A percentile compares a stretch with the other conserved stretches of the same genome.
Evolutionary conservation across 1,139 yeast genomes (phyloP).

Genomic region (Eremothecium sinecaudum): DNA sequence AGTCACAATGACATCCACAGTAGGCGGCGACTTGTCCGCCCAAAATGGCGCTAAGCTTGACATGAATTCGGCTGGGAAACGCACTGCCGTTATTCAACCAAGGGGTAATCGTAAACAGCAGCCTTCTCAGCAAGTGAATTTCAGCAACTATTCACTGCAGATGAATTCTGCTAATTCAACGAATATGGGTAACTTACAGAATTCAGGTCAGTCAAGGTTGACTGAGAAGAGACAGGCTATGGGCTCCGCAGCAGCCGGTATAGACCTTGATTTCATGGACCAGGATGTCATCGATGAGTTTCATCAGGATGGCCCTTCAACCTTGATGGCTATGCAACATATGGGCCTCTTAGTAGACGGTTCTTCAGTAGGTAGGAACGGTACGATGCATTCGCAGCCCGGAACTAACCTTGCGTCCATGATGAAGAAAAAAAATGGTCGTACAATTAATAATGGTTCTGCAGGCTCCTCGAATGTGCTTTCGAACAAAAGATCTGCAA

Average conservation of each 20-base stretch:
- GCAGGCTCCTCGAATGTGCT: slow-evolving; percentile 4
- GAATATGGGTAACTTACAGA: not conserved
- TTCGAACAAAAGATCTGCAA: not conserved
- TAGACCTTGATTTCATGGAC: slow-evolving; percentile 26
- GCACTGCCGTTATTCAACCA: not conserved
- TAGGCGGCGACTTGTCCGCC: not conserved
- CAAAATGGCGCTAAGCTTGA: not conserved
- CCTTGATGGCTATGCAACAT: slow-evolving; percentile 12
- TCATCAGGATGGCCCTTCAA: not conserved
- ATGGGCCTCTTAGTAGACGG: slow-evolving; percentile 2
- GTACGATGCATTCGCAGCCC: slow-evolving; percentile 7
- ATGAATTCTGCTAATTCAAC: slow-evolving; percentile 2
- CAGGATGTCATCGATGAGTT: slow-evolving; percentile 16
- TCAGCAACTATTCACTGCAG: slow-evolving; percentile 4
- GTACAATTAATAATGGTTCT: slow-evolving; percentile 2
- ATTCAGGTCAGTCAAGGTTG: slow-evolving; percentile 1
- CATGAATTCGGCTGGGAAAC: not conserved
- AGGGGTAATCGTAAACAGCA: slow-evolving; percentile 1
- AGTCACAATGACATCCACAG: not conserved
- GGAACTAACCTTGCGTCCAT: slow-evolving; percentile 6
- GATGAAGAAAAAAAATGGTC: slow-evolving; percentile 2
- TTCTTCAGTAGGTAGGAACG: slow-evolving; percentile 11
- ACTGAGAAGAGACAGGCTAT: slow-evolving; percentile 1
- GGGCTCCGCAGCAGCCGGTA: slow-evolving; percentile 10
- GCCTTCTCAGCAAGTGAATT: slow-evolving; percentile 1